Base-by-base conservation (phyloP, 2,329 filamentous ascomycete species). In the Zymoseptoria brevis region DNA sequence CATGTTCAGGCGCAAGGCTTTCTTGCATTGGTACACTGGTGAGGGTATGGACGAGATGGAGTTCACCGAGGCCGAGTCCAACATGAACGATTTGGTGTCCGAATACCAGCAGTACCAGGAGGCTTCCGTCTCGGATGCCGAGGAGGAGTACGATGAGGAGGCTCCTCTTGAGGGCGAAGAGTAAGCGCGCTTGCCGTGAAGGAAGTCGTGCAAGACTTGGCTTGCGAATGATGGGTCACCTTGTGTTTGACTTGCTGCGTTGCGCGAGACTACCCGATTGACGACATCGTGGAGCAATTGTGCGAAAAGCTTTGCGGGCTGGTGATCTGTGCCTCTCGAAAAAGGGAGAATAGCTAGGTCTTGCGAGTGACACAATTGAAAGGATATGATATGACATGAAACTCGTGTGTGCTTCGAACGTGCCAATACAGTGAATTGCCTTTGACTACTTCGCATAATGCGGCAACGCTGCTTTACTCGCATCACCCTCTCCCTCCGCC, bases 1-100 rank as follows among this genome's bases (percentile, higher is more conserved):
- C 77, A 99, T 99, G 94, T 99, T 99, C 88, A 87, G 94, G 82
- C 91, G 94, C 82, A 99, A 97, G 89, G 94, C 94, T 87, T 99
- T 99, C 91, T 90, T 99, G 86, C 94, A 97, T 84, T 99, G 94
- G 94, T 99, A 99, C 83, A 99, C 94, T 86, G 92, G 92, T 75
- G 94, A 99, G 86, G 94, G 94, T 82, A 99, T 99, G 94, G 94
- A 99, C 81, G 94, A 99, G 88, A 97, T 99, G 94, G 94, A 99
- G 83, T 99, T 99, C 84, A 99, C 94, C 76, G 94, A 99, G 86
- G 94, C 94, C 72, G 94, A 99, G 87, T 96, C 90, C 81, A 99
- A 99, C 85, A 97, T 99, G 94, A 97, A 99, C 84, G 94, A 99
- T 79, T 83, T 99, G 75, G 93, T 99, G 73, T 96, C 91, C 64